Base-by-base conservation (phyloP, 768 basidiomycete genomes). In the Mycena polygramma region DNA sequence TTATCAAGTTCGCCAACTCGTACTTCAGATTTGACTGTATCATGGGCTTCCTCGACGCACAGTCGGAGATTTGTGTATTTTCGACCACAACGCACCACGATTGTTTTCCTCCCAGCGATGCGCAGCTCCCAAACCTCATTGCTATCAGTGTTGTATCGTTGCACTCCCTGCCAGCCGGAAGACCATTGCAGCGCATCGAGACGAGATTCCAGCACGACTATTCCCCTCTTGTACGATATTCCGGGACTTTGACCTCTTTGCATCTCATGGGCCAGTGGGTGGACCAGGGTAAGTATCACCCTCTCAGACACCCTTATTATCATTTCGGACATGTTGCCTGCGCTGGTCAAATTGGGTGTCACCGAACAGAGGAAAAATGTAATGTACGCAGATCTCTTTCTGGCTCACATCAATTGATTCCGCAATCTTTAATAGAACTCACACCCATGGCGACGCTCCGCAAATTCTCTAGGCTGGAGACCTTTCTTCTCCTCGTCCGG, bases 61-160 rank as follows among this genome's bases (percentile, higher is more conserved):
- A 70, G 53, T 45, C 69, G 14, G 57, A 65, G 14, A 64, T 70
- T 22, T 58, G 59, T 6, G 59, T 62, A 6, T 64, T 70, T 1
- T 70, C 54, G 30, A 5, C 57, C 7, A 53, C 43, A 2, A 1
- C 61, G 37, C 13, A 3, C 48, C 10, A 4, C 13, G 22, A 3
- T 13, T 4, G 11, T 30, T 30, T 11, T 59, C 24, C 26, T 17
- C 22, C 7, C 53, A 41, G 15, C 37, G 24, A n/a, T 1, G 26
- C 37, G 5, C 22, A 39, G n/a, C 52, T 70, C 1, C 69, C 60
- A 7, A 51, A 57, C 19, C 53, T 70, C 0, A 49, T 70, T 39
- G 69, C 59, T 5, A 5, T 66, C 46, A 19, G 6, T 7, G 14
- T 11, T 8, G 4, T 2, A 15, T 19, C 7, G 0, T 4, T 61